A percentile compares a stretch with the other conserved stretches of the same genome.
Evolutionary conservation across 225 moss, liverwort and hornwort species (phyloP).

Genomic region (Pseudoscleropodium purum): DNA sequence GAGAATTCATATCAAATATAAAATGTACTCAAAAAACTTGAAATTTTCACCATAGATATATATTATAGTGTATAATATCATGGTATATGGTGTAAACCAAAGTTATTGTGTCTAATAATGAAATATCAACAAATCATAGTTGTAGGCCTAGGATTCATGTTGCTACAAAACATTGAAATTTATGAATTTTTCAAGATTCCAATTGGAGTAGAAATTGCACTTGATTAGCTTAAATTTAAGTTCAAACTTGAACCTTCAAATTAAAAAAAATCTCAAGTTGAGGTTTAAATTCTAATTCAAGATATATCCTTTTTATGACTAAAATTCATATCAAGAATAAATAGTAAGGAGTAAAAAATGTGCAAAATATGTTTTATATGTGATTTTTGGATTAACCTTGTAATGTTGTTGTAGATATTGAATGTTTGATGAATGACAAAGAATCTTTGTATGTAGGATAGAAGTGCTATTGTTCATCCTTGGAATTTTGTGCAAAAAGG

Average conservation of each 20-base stretch:
- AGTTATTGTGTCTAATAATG: neutral
- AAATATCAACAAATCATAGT: neutral
- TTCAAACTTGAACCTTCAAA: too few relatives aligned
- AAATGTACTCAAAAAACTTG: neutral
- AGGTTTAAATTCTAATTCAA: neutral
- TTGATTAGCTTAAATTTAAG: neutral
- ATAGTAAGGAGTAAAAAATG: neutral
- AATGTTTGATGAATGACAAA: too few relatives aligned
- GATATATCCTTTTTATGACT: neutral
- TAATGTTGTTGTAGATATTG: too few relatives aligned
- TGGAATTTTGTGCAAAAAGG: too few relatives aligned
- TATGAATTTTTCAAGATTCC: neutral
- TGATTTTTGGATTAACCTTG: neutral
- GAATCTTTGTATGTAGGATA: too few relatives aligned
- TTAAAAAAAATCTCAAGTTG: too few relatives aligned
- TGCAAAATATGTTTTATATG: rapidly evolving
- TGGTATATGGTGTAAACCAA: neutral
- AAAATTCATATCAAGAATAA: neutral
- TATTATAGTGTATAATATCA: neutral
- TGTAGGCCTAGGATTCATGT: neutral
- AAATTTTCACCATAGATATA: neutral
- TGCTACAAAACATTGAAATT: neutral
- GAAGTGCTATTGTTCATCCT: too few relatives aligned
- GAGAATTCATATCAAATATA: neutral
- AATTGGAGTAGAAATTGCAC: neutral